Conservation (phyloP, 1,284 basidiomycete genomes). For the Mycosarcoma mackinlayi region DNA sequence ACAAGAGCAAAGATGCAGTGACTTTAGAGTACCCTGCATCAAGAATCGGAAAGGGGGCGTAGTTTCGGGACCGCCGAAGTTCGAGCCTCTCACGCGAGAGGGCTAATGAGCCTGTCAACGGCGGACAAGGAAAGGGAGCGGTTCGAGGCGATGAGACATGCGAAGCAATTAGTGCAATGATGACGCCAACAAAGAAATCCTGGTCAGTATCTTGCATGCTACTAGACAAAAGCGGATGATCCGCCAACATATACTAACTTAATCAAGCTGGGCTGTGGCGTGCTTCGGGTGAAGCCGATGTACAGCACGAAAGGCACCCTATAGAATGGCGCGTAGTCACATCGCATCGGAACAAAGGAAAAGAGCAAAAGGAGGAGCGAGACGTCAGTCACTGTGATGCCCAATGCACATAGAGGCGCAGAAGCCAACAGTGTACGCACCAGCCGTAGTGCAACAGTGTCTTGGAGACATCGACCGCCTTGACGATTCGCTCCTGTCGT, state of each 20-base stretch:
- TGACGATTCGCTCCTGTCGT: conserved; percentile 62
- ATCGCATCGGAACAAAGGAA: background rate
- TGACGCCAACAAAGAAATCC: background rate
- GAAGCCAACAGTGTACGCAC: conserved; percentile 32
- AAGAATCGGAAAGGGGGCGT: background rate
- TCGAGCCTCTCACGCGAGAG: conserved; percentile 44
- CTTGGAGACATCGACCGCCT: conserved; percentile 62
- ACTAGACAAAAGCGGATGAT: background rate
- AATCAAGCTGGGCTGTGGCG: conserved; percentile 64
- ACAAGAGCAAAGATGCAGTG: conserved; percentile 21
- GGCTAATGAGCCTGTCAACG: conserved; percentile 57
- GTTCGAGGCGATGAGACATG: too few species aligned
- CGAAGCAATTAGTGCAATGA: background rate
- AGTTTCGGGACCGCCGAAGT: conserved; percentile 22
- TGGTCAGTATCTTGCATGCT: background rate
- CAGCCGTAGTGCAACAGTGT: conserved; percentile 65
- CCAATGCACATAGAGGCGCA: background rate
- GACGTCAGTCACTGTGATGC: background rate
- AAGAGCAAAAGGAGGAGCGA: background rate
- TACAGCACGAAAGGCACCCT: conserved; percentile 67
- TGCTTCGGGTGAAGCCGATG: conserved; percentile 64
- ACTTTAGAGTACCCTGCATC: conserved; percentile 1
- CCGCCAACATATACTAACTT: conserved; percentile 50
- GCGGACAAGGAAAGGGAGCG: background rate
- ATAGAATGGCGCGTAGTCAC: background rate